A percentile compares a stretch with the other conserved stretches of the same genome.
phyloP scores from a whole-genome alignment of 1,284 basidiomycete genomes.

The Boletus nobilissimus region DNA sequence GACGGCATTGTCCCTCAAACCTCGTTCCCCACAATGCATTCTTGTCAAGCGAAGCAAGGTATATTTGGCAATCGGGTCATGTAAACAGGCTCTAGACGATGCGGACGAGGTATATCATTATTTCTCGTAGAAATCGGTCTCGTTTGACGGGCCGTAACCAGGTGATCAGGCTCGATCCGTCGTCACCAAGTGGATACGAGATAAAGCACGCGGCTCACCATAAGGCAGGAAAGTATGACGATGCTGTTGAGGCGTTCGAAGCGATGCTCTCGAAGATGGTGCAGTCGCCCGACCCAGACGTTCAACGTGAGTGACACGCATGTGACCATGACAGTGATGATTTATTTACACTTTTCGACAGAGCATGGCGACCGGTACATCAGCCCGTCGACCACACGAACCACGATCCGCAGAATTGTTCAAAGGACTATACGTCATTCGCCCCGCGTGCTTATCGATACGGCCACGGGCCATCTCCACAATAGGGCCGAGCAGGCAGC shows the following conservation, averaged over 20 bases:
- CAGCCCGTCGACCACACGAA: no score
- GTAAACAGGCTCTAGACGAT: background rate
- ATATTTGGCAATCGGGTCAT: background rate
- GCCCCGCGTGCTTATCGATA: background rate
- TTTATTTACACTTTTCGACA: no score
- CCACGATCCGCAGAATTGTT: no score
- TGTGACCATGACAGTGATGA: no score
- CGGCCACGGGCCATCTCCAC: background rate
- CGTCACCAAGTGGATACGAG: background rate
- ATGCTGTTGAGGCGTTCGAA: no score
- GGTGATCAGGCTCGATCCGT: background rate
- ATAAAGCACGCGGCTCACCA: no score
- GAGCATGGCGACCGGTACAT: no score
- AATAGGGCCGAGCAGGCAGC: background rate
- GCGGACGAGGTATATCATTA: background rate
- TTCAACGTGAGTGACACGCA: no score
- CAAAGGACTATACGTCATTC: no score
- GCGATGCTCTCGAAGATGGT: no score
- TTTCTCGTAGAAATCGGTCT: background rate
- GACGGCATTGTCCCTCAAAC: background rate
- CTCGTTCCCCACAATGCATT: background rate
- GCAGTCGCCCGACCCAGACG: no score
- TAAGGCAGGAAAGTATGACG: no score
- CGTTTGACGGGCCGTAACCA: background rate
- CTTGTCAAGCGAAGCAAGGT: background rate